Evolutionary conservation across 495 filamentous ascomycete genomes (phyloP).

Genomic region (Lineolata rhizophorae): DNA sequence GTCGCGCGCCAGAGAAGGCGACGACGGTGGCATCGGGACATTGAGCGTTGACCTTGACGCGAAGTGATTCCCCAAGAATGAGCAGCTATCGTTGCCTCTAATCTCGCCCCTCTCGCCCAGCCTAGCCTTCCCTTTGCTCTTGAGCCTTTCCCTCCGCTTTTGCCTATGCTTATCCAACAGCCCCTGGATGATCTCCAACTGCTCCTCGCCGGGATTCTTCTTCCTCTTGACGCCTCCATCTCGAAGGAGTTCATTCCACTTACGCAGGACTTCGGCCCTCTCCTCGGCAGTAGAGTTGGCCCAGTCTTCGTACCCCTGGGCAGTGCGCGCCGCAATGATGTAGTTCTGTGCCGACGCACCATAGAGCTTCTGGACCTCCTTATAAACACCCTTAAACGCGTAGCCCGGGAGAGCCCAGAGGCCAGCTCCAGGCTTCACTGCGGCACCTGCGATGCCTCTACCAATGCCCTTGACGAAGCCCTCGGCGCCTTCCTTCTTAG

Average conservation of each 20-base stretch:
- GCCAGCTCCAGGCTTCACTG: slow-evolving; percentile 10
- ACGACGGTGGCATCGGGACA: slow-evolving; percentile 3
- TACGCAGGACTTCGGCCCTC: slow-evolving; percentile 32
- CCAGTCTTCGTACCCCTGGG: slow-evolving; percentile 47
- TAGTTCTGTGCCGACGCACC: slow-evolving; percentile 43
- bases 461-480: slow-evolving; percentile 20
- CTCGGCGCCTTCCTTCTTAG: slow-evolving; percentile 15
- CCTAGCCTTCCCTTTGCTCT: slow-evolving; percentile 3
- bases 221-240: slow-evolving; percentile 30
- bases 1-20: too few species aligned
- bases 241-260: slow-evolving; percentile 30
- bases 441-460: slow-evolving; percentile 15
- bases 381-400: slow-evolving; percentile 36
- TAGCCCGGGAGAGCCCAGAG: slow-evolving; percentile 13
- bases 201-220: slow-evolving; percentile 27
- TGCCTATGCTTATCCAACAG: slow-evolving; percentile 15
- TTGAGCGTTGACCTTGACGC: too few species aligned
- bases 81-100: too few species aligned
- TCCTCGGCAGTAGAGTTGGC: slow-evolving; percentile 25
- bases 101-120: too few species aligned
- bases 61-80: too few species aligned
- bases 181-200: slow-evolving; percentile 9
- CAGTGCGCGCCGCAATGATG: slow-evolving; percentile 46
- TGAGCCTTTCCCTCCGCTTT: slow-evolving; percentile 14
- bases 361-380: slow-evolving; percentile 42